Base-by-base conservation (phyloP, 2,329 filamentous ascomycete genomes). In the Bipolaris zeicola region DNA sequence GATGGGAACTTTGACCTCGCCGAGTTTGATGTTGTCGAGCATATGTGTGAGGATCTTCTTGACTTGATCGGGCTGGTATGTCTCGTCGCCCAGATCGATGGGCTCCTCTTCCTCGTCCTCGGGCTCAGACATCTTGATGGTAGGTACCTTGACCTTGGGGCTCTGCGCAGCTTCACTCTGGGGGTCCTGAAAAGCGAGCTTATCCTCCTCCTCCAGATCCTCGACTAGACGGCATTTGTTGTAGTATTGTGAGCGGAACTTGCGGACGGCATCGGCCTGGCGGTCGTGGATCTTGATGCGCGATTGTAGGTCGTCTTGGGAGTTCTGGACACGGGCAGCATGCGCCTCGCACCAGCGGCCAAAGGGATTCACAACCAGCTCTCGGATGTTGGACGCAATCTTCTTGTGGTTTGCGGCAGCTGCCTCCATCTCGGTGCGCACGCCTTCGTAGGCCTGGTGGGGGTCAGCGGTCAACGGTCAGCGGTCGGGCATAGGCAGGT, bases 211-310 rank as follows among this genome's bases (percentile, higher is more conserved):
- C 76, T 99, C 95, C 58, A 98, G 80, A 73, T 99, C 95, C 75
- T 99, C 96, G 6, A 98, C 89, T 60, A 97, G 82, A 47, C 96
- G 89, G 76, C 95, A 99, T 79, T 98, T 99, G 82, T 98, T 99
- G 84, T 98, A 98, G 79, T 99, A 99, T 68, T 91, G 90, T 77
- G 91, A 96, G 63, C 95, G 88, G 67, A 97, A 85, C 79, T 98
- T 98, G 83, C 92, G 92, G 60, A 96, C 92, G 18, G 85, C 77
- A 61, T 99, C 95, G 56, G 90, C 89, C 77, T 99, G 96, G 65
- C 90, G 91, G 74, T 96, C 92, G 76, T 98, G 92, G 60, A 90
- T 85, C 81, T 96, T 97, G 78, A 98, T 93, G 56, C 92, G 90
- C 45, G 83, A 79, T 77, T 98, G 94, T 20, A 99, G 85, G 69